Base-by-base conservation (phyloP, 169 alveolate species). In the Plasmodium sp. region DNA sequence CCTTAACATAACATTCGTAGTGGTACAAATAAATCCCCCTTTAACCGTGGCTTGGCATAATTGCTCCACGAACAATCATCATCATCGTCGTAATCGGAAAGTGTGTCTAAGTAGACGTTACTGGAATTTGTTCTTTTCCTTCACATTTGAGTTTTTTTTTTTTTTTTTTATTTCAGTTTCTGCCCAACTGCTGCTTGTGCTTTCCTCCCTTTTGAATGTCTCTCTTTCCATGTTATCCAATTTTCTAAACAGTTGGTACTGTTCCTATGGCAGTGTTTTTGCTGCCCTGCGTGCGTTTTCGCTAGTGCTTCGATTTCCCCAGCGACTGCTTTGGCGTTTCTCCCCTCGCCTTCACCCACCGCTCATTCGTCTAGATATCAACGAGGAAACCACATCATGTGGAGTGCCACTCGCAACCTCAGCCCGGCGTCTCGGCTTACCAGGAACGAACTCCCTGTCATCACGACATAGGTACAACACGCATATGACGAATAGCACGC, bases 21-120 rank as follows among this genome's bases (percentile, higher is more conserved):
- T 96, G 83, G 74, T 97, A 97, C 62, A 97, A 97, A 51, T 96
- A 39, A 81, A 96, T 98, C 2, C 98, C 98, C 18, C 43, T 96
- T 96, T 79, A 95, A 94, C 98, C 98, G 97, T 7, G 96, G 86
- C 90, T 73, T 93, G 51, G 45, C n/a, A 36, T 84, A 77, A 79
- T 92, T 73, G 39, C 56, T 84, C 85, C 71, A 74, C 27, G 84
- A 18, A 39, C 83, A 43, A 84, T 92, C 58, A 51, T 83, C 90
- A 62, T 91, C 93, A 22, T 95, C 80, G 27, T 34, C 18, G 71
- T 36, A 36, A 36, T 36, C 5, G 4, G 18, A 71, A 82, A 97
- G 92, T 39, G 96, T 96, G 34, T 93, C 58, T 81, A 95, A 94
- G 62, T 96, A 96, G 10, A 96, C 79, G 48, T 92, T 85, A 56